Evolutionary conservation across 257 asterid species (phyloP).

Genomic region (Gentiana straminea): DNA sequence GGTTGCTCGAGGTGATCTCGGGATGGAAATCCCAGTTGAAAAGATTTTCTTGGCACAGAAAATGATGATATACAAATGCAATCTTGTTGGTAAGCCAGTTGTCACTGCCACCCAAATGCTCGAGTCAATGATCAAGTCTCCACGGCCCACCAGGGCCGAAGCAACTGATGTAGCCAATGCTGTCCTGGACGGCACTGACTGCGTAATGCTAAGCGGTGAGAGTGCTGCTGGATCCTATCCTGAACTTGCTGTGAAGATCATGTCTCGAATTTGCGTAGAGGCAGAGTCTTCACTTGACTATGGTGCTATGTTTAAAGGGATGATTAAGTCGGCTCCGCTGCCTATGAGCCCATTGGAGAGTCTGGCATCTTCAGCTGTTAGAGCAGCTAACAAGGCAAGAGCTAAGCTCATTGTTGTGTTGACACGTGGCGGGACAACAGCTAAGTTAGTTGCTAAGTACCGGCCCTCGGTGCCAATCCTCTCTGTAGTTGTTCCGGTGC

Average conservation of each 20-base stretch:
- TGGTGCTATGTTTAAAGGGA: slow-evolving; percentile 54
- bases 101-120: slow-evolving; percentile 96
- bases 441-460: slow-evolving; percentile 80
- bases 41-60: slow-evolving; percentile 88
- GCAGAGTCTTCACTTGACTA: slow-evolving; percentile 81
- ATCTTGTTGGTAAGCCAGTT: slow-evolving; percentile 73
- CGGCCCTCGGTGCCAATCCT: slow-evolving; percentile 75
- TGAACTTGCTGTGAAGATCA: slow-evolving; percentile 59
- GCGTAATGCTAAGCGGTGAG: slow-evolving; percentile 90
- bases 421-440: slow-evolving; percentile 83
- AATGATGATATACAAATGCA: slow-evolving; percentile 89
- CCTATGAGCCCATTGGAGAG: slow-evolving; percentile 91
- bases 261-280: slow-evolving; percentile 72
- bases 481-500: slow-evolving; percentile 70
- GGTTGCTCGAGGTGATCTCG: slow-evolving; percentile 95
- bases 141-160: slow-evolving; percentile 92
- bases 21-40: slow-evolving; percentile 91
- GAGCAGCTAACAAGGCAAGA: slow-evolving; percentile 56
- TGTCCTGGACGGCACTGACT: slow-evolving; percentile 80
- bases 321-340: slow-evolving; percentile 64
- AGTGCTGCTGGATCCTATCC: slow-evolving; percentile 92
- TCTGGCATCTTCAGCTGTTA: slow-evolving; percentile 72
- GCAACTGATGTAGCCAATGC: slow-evolving; percentile 93
- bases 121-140: slow-evolving; percentile 89
- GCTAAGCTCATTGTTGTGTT: slow-evolving; percentile 72